Evolutionary conservation across 2,329 filamentous ascomycete genomes (phyloP).

Genomic region (Penicillium sp.): DNA sequence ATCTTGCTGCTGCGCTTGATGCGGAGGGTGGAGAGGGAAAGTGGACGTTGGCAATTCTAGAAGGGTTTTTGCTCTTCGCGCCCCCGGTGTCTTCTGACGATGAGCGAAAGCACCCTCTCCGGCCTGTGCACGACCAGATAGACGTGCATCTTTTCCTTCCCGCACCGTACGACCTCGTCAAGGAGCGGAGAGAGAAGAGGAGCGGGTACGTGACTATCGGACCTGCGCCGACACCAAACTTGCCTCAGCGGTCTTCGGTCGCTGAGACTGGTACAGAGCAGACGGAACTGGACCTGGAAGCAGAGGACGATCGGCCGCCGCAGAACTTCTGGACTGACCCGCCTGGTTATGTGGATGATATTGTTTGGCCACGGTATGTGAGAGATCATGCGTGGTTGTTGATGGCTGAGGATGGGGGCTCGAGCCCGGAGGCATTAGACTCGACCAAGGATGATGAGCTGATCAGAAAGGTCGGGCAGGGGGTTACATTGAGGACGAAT

Average conservation of each 20-base stretch:
- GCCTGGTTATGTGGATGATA: constrained; percentile 87
- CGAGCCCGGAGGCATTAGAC: not conserved
- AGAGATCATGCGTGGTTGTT: constrained; percentile 83
- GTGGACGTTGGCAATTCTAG: constrained; percentile 71
- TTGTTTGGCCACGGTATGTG: constrained; percentile 97
- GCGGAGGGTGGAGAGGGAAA: constrained; percentile 3
- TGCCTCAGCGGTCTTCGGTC: constrained; percentile 6
- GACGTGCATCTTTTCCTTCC: constrained; percentile 80
- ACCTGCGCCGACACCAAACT: constrained; percentile 33
- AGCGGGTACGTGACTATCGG: constrained; percentile 55
- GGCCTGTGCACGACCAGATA: constrained; percentile 49
- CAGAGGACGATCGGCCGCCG: constrained; percentile 42
- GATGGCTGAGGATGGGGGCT: constrained; percentile 61
- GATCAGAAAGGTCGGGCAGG: constrained; percentile 38
- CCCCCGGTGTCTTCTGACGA: constrained; percentile 32
- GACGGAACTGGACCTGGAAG: constrained; percentile 32
- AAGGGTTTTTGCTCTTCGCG: constrained; percentile 86
- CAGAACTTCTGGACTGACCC: constrained; percentile 96
- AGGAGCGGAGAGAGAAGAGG: constrained; percentile 46
- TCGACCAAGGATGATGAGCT: constrained; percentile 25
- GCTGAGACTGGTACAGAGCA: not conserved
- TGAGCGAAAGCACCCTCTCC: constrained; percentile 31
- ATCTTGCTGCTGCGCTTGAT: not conserved
- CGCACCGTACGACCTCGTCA: constrained; percentile 61
- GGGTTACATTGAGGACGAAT: constrained; percentile 51